phyloP scores from a whole-genome alignment of 1,139 yeast genomes.

The Lodderomyces beijingensis region DNA sequence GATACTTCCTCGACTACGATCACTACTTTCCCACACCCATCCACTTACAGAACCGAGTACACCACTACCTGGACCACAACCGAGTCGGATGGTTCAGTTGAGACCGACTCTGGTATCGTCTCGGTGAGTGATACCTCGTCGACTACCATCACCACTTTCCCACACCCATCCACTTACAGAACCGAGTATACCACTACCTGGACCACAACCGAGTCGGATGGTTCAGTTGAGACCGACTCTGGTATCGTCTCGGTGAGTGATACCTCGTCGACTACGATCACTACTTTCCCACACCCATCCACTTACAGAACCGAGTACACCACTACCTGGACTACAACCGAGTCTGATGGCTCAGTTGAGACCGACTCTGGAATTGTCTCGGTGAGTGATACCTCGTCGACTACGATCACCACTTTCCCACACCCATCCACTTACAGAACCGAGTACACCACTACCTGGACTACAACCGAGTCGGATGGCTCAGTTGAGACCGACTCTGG shows the following conservation, averaged over 20 bases:
- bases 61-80: constrained; percentile 18
- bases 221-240: constrained; percentile 12
- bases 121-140: constrained; percentile 4
- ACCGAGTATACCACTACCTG: constrained; percentile 16
- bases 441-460: constrained; percentile 16
- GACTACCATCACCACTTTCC: constrained; percentile 5
- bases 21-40: constrained; percentile 3
- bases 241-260: constrained; percentile 7
- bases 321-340: constrained; percentile 6
- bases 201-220: constrained; percentile 15
- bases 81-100: constrained; percentile 14
- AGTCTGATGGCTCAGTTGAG: constrained; percentile 4
- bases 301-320: constrained; percentile 3
- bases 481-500: constrained; percentile 12
- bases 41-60: constrained; percentile 9
- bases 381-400: constrained; percentile 5
- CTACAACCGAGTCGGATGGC: constrained; percentile 16
- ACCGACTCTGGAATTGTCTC: constrained; percentile 7
- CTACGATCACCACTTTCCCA: constrained; percentile 5
- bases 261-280: constrained; percentile 4
- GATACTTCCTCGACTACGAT: constrained; percentile 7
- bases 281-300: constrained; percentile 3
- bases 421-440: constrained; percentile 4
- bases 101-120: constrained; percentile 15
- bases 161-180: background rate